Evolutionary conservation across 805 yeast genomes (phyloP), one percentile per base, ranked within the genome.

Genomic region (Barnettozyma californica): DNA sequence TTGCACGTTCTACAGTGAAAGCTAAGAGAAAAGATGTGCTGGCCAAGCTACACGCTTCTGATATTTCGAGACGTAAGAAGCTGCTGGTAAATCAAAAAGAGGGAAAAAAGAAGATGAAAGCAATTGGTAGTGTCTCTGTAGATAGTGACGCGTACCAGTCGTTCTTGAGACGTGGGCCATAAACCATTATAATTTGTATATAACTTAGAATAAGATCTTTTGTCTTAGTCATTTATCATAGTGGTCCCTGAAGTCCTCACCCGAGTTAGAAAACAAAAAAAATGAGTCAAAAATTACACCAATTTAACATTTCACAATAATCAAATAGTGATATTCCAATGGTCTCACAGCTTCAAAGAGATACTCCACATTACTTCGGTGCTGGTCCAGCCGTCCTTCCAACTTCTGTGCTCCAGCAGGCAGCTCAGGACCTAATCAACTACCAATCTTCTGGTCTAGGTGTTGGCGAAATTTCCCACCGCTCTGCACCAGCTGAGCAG

Each of bases 341-440:
- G 54, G 27, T 44, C 20, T 53, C 39, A 35, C 42, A 75, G 11
- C 67, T 83, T 46, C 75, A 78, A 42, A 80, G 92, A 71, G 82
- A 75, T 65, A 83, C 82, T 61, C 89, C 90, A 48, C 72, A 79
- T 61, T 87, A 94, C 65, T 94, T 89, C 61, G 99, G 98, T 49
- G 98, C 99, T n/a, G 99, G 99, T 13, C 99, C 99, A 43, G 99
- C 99, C 1, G 76, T 83, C 45, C 74, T 94, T 40, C 97, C 98
- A 31, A 81, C 92, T 3, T 62, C 68, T 4, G 98, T 92, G 2
- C 76, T 94, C 47, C 84, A 88, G 68, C 84, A 87, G 69, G 96
- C 97, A 5, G 95, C 97, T 2, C 64, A 66, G 29, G 98, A 94
- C 64, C 73, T 94, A 54, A 64, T 94, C 52, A 79, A 82, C 60